These are phyloP conservation scores for Anthracocystis panici-leucophaei DNA, from an alignment of 1,284 basidiomycete species.

Conservation along the genomic window DNA sequence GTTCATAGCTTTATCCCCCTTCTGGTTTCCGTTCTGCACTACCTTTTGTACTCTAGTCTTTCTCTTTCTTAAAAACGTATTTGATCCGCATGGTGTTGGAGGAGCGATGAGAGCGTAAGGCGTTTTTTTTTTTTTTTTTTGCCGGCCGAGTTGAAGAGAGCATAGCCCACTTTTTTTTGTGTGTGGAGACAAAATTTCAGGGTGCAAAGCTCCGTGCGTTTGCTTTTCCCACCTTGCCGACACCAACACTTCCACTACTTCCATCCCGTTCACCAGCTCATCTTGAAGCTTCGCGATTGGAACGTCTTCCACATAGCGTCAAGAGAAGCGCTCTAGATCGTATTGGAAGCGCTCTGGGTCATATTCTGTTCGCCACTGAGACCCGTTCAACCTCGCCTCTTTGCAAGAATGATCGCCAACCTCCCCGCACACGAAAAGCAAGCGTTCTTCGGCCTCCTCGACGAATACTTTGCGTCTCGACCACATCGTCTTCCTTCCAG, in stretches of 20 bases:
- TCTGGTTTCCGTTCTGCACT: background rate
- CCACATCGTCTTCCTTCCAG: constrained; percentile 44
- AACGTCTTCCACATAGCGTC: no score
- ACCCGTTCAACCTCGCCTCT: no score
- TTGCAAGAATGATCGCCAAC: constrained; percentile 57
- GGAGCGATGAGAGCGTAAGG: no score
- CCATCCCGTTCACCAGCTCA: background rate
- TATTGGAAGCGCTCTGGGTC: no score
- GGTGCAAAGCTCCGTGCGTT: constrained; percentile 8
- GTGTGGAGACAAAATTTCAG: constrained; percentile 14
- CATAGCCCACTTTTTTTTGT: constrained; percentile 4
- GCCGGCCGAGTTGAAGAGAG: constrained; percentile 14
- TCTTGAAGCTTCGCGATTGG: no score
- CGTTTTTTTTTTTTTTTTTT: no score
- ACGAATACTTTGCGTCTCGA: constrained; percentile 61
- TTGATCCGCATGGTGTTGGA: no score
- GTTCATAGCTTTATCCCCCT: no score
- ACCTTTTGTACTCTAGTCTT: background rate
- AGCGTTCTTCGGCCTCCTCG: constrained; percentile 59
- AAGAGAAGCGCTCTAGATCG: no score
- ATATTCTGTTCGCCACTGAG: no score
- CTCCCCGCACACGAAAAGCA: constrained; percentile 46
- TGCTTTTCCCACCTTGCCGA: background rate
- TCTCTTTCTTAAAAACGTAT: no score
- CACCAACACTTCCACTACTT: background rate